A percentile compares a stretch with the other conserved stretches of the same genome.
phyloP scores from a whole-genome alignment of 768 basidiomycete species.

The Pleurotus sapidus region DNA sequence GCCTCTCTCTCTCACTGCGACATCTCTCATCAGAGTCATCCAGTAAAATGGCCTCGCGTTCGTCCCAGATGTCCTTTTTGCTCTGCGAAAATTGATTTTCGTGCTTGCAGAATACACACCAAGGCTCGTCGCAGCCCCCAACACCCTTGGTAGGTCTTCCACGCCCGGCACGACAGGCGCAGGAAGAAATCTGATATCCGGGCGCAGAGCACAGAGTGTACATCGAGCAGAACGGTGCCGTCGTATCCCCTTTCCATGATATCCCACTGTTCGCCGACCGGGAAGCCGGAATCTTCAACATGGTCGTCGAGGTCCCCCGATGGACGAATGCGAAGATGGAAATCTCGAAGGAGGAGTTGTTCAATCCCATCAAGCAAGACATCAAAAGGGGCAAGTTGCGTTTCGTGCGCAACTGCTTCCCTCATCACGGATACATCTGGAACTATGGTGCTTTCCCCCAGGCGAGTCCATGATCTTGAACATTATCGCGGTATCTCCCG shows the following conservation, averaged over 20 bases:
- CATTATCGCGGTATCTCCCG: neutral
- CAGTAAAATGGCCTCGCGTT: conserved; percentile 52
- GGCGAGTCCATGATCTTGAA: conserved; percentile 41
- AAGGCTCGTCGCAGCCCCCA: conserved; percentile 81
- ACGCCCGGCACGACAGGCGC: conserved; percentile 11
- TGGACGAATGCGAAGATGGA: conserved; percentile 99
- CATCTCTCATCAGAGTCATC: conserved; percentile 43
- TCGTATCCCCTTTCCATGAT: conserved; percentile 90
- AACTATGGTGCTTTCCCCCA: conserved; percentile 99
- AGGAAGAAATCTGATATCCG: conserved; percentile 17
- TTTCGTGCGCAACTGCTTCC: conserved; percentile 99
- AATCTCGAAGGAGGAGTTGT: conserved; percentile 96
- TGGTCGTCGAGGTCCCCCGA: conserved; percentile 96
- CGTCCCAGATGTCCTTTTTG: conserved; percentile 23
- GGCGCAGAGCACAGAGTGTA: conserved; percentile 87
- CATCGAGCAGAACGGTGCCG: conserved; percentile 86
- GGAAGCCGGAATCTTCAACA: conserved; percentile 94
- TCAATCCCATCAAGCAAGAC: conserved; percentile 99
- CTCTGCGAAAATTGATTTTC: conserved; percentile 14
- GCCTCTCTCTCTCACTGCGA: conserved; percentile 64
- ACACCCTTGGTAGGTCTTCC: conserved; percentile 79
- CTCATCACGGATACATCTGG: conserved; percentile 99
- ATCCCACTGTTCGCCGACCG: conserved; percentile 98
- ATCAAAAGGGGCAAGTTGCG: conserved; percentile 95
- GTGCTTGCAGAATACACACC: conserved; percentile 56